Evolutionary conservation across 495 filamentous ascomycete genomes (phyloP), one percentile per base, ranked within the genome.

Genomic region (Podospora anserina): DNA sequence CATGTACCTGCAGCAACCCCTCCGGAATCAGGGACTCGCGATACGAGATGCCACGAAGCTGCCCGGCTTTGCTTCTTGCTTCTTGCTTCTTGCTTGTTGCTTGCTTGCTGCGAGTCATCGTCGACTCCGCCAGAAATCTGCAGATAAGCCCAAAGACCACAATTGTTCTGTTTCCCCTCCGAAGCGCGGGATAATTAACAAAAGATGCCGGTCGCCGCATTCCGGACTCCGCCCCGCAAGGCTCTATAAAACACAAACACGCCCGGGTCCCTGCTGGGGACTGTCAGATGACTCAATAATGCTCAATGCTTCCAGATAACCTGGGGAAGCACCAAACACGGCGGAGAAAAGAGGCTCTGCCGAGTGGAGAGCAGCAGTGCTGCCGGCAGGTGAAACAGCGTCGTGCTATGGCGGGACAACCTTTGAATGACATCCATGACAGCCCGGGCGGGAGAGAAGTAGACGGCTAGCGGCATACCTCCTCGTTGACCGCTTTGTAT

Each of bases 181-280:
- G 39, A 49, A 49, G 39, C 39, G 39, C 39, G 39, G 39, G 39
- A 11, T 11, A 49, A 49, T 11, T 11, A 49, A 32, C 30, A 5
- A 32, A 7, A 58, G n/a, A 58, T 58, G 55, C 55, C 55, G 19
- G n/a, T 58, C 55, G 55, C 55, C 55, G 55, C 55, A 20, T 19
- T 58, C 55, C 55, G 55, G 55, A 58, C 55, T 58, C 55, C 55
- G 55, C 55, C 55, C 55, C 55, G 23, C 55, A 58, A 58, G 55
- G 55, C 55, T 58, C 55, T 58, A 58, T 19, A 58, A 20, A n/a
- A 58, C 55, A 58, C 55, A 58, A 11, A 58, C n/a, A 18, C n/a
- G 55, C 55, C 55, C 55, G 55, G 55, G 55, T 19, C 55, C 55
- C 55, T 26, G 23, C 55, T 49, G 7, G 15, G 39, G 9, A 13